Evolutionary conservation across 1,284 basidiomycete species (phyloP).

Genomic region (Ceratobasidium sp.): DNA sequence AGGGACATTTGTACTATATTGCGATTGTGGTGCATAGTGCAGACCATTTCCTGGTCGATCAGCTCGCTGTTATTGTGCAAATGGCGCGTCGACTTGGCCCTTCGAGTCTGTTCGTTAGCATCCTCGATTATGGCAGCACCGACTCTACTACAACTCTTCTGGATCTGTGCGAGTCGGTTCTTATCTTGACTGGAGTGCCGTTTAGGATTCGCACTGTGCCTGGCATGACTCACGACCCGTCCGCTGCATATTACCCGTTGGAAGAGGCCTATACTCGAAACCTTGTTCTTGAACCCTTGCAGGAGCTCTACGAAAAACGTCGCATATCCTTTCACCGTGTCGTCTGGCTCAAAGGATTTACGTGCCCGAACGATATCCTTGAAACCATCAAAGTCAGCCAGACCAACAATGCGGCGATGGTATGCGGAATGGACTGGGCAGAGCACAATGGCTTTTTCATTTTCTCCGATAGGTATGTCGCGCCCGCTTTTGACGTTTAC

Average conservation of each 20-base stretch:
- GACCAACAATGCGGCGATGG: constrained; percentile 93
- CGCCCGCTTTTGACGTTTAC: constrained; percentile 52
- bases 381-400: constrained; percentile 92
- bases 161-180: constrained; percentile 92
- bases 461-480: constrained; percentile 87
- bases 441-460: constrained; percentile 97
- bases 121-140: constrained; percentile 93
- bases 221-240: constrained; percentile 88
- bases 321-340: constrained; percentile 89
- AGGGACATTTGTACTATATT: constrained; percentile 91
- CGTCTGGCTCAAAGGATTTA: constrained; percentile 97
- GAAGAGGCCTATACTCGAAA: constrained; percentile 95
- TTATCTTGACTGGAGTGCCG: constrained; percentile 90
- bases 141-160: constrained; percentile 93
- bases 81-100: constrained; percentile 90
- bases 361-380: constrained; percentile 95
- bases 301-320: constrained; percentile 81
- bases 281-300: constrained; percentile 89
- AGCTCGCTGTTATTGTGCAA: constrained; percentile 95
- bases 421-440: constrained; percentile 99
- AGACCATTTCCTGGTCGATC: constrained; percentile 97
- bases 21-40: constrained; percentile 95
- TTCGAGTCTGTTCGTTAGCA: constrained; percentile 91
- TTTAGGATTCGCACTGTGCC: constrained; percentile 90
- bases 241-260: constrained; percentile 90